phyloP scores from a whole-genome alignment of 768 basidiomycete species.

The Termitomyces sp. region DNA sequence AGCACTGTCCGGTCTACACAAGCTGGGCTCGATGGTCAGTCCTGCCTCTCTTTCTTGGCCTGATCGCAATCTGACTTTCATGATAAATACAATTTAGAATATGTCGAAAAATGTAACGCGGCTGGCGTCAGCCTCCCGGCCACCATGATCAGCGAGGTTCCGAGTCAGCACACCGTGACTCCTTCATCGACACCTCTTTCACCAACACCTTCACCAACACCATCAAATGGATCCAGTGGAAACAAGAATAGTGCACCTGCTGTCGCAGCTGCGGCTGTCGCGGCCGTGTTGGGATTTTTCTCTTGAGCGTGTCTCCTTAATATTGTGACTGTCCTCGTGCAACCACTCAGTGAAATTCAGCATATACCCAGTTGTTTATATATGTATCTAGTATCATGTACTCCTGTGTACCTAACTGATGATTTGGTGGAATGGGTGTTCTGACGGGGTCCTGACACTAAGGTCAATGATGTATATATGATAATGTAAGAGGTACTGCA shows the following conservation, averaged over 20 bases:
- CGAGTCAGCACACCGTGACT: neutral
- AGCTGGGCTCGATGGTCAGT: conserved; percentile 9
- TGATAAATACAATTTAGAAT: neutral
- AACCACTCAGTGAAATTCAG: neutral
- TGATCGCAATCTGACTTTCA: neutral
- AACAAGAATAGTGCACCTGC: neutral
- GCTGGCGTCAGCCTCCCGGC: conserved; percentile 12
- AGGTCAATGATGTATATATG: too few relatives aligned
- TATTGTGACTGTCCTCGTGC: neutral
- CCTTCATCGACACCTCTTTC: too few relatives aligned
- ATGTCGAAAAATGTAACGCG: conserved; percentile 1
- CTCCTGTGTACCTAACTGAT: neutral
- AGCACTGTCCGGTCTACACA: neutral
- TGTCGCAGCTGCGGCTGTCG: conserved; percentile 3
- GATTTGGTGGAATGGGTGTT: neutral
- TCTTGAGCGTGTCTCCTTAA: neutral
- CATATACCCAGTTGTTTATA: too few relatives aligned
- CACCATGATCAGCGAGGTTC: conserved; percentile 2
- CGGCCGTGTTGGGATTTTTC: conserved; percentile 1
- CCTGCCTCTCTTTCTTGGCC: neutral
- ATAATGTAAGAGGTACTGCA: neutral
- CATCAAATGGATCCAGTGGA: neutral
- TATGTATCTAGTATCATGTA: neutral
- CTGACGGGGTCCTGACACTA: too few relatives aligned
- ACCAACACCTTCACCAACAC: neutral